Percentiles rank a stretch among this genome's conserved stretches.
phyloP scores from a whole-genome alignment of 345 rosid species.

The Eucalyptus brandiana region DNA sequence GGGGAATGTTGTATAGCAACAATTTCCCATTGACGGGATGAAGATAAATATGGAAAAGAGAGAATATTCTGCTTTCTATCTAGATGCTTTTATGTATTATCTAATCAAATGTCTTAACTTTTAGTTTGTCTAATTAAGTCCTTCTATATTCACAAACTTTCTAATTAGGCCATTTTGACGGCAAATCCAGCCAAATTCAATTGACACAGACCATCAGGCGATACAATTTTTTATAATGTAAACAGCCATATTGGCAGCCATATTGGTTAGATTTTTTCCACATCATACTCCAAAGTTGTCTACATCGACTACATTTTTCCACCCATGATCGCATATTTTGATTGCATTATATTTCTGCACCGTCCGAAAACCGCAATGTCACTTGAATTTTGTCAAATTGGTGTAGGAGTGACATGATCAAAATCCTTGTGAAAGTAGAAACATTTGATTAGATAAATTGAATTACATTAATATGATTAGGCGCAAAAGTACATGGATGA shows the following conservation, averaged over 20 bases:
- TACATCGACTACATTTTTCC: background rate
- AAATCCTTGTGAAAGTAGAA: background rate
- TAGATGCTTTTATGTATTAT: background rate
- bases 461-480: too few species aligned
- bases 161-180: accelerated
- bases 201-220: background rate
- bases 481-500: background rate
- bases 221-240: too few species aligned
- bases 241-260: background rate
- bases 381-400: background rate
- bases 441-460: background rate
- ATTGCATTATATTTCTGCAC: background rate
- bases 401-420: background rate
- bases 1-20: background rate
- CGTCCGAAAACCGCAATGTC: accelerated
- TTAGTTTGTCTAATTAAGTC: too few species aligned
- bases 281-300: background rate
- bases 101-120: background rate
- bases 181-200: too few species aligned
- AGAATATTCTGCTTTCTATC: too few species aligned
- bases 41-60: background rate
- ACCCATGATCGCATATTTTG: background rate
- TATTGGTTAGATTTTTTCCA: background rate
- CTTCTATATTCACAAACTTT: background rate
- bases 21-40: background rate